These are phyloP conservation scores for Trichoderma citrinoviride DNA, from an alignment of 2,329 filamentous ascomycete genomes.

Conservation along the genomic window DNA sequence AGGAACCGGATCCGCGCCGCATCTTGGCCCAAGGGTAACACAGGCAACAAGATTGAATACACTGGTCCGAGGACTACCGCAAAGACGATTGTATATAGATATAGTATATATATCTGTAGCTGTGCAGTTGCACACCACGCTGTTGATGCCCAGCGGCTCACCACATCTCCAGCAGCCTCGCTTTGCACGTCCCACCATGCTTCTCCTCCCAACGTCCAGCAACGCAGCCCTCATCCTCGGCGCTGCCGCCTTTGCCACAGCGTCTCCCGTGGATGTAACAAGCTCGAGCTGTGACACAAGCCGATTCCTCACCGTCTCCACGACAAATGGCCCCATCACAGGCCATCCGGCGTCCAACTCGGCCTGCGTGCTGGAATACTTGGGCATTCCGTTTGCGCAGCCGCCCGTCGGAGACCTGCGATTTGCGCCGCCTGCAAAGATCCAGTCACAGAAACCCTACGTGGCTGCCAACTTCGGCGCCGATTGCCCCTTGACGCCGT, in stretches of 20 bases:
- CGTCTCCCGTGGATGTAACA: not conserved
- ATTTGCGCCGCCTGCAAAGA: conserved; percentile 37
- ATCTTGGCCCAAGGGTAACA: not conserved
- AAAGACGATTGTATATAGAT: not conserved
- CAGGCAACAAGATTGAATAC: not conserved
- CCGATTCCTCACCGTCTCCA: conserved; percentile 30
- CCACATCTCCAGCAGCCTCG: not conserved
- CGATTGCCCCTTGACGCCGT: conserved; percentile 30
- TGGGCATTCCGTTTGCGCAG: conserved; percentile 42
- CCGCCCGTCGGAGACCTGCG: conserved; percentile 38
- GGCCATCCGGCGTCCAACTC: conserved; percentile 35
- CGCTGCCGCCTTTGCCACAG: not conserved
- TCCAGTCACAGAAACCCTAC: conserved; percentile 25
- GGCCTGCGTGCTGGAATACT: conserved; percentile 37
- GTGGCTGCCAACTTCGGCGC: conserved; percentile 31
- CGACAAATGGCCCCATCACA: conserved; percentile 35
- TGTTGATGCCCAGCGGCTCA: not conserved
- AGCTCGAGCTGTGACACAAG: conserved; percentile 19
- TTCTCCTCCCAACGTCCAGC: not conserved
- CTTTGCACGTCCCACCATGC: not conserved
- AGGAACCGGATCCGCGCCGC: not conserved
- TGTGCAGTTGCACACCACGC: not conserved
- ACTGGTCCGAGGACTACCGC: not conserved
- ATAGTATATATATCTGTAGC: not conserved
- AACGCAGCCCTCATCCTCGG: not conserved